These are phyloP conservation scores for Phellinidium pouzarii DNA, from an alignment of 1,284 basidiomycete species.

Conservation along the genomic window DNA sequence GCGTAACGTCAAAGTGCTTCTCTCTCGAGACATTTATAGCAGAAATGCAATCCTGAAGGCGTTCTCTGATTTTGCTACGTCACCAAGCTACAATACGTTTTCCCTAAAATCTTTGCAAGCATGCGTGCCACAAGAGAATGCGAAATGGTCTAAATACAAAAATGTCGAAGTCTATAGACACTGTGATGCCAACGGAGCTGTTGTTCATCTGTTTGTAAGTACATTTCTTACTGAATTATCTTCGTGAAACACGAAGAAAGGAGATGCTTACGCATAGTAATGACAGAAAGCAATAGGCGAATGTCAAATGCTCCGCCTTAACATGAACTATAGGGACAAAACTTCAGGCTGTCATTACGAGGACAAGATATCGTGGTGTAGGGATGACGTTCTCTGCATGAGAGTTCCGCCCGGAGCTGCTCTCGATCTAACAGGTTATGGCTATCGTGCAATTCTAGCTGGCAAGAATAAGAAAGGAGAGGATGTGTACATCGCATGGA, in stretches of 20 bases:
- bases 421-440: neutral
- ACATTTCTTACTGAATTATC: neutral
- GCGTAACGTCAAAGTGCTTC: neutral
- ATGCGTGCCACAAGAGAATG: neutral
- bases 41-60: neutral
- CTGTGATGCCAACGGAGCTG: neutral
- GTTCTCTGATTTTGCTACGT: neutral
- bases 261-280: too few species aligned
- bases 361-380: neutral
- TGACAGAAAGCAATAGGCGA: too few species aligned
- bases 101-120: neutral
- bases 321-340: too few species aligned
- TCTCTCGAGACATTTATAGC: neutral
- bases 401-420: neutral
- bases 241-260: too few species aligned
- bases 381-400: neutral
- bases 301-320: too few species aligned
- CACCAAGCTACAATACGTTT: neutral
- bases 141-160: neutral
- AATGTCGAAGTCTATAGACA: neutral
- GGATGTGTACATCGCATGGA: neutral
- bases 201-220: neutral
- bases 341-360: too few species aligned
- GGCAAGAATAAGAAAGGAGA: neutral
- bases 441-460: neutral